These are phyloP conservation scores for Pythium scleroteichum DNA, from an alignment of 352 stramenopile species.

Conservation along the genomic window DNA sequence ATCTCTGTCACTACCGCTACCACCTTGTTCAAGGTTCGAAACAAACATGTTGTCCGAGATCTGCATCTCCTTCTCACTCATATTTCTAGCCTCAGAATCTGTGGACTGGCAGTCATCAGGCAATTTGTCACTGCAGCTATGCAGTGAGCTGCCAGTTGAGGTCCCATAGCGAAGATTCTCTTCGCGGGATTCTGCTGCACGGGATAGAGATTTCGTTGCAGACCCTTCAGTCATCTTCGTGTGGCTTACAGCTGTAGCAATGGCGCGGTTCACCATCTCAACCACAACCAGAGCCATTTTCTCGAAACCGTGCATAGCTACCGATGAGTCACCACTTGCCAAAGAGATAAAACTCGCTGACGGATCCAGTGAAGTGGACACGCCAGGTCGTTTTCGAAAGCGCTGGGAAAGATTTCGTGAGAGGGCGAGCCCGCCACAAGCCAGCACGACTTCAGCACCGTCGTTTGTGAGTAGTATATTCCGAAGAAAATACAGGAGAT, in stretches of 20 bases:
- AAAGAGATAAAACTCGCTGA: not conserved
- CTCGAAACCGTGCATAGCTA: not conserved
- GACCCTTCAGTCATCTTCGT: slow-evolving; percentile 1
- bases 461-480: slow-evolving; percentile 53
- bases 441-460: slow-evolving; percentile 46
- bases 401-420: slow-evolving; percentile 21
- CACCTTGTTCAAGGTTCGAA: too few species aligned
- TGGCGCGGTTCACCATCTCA: slow-evolving; percentile 6
- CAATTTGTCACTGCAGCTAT: too few species aligned
- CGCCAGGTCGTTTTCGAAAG: not conserved
- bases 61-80: too few species aligned
- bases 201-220: not conserved
- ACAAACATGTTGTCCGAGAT: too few species aligned
- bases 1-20: too few species aligned
- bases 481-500: slow-evolving; percentile 66
- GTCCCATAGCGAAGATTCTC: too few species aligned
- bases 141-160: too few species aligned
- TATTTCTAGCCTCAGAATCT: too few species aligned
- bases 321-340: not conserved
- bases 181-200: not conserved
- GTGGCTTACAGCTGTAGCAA: slow-evolving; percentile 3
- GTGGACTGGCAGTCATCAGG: too few species aligned
- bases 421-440: slow-evolving; percentile 49
- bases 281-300: slow-evolving; percentile 4
- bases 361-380: not conserved